phyloP scores from a whole-genome alignment of 2,329 filamentous ascomycete genomes.

The Tolypocladium inflatum region DNA sequence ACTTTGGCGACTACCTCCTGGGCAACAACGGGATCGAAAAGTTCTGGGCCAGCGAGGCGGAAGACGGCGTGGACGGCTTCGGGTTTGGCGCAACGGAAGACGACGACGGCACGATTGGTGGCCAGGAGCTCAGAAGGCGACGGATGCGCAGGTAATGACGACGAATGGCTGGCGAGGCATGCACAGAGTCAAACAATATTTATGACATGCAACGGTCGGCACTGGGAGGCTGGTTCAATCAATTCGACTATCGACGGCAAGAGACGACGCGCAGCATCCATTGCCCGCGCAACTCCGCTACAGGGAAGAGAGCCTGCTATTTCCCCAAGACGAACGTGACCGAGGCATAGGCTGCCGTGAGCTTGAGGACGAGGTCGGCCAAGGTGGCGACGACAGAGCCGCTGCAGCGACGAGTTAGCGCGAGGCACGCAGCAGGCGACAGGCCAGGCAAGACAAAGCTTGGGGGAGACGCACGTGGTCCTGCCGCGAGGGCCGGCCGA shows the following conservation, averaged over 20 bases:
- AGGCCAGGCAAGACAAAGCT: not conserved
- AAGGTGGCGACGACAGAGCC: conserved; percentile 26
- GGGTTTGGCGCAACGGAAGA: conserved; percentile 6
- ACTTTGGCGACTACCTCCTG: conserved; percentile 72
- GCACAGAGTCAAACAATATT: not conserved
- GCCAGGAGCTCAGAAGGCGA: conserved; percentile 20
- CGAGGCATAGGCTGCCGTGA: conserved; percentile 33
- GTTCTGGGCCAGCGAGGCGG: conserved; percentile 13
- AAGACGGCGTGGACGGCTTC: conserved; percentile 8
- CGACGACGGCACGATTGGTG: not conserved
- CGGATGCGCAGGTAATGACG: conserved; percentile 14
- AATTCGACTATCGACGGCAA: not conserved
- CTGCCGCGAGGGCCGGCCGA: conserved; percentile 35
- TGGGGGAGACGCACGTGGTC: conserved; percentile 18
- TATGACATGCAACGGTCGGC: not conserved
- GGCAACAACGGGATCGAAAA: conserved; percentile 59
- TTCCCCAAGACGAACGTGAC: conserved; percentile 25
- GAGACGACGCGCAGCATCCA: not conserved
- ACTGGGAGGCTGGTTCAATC: not conserved
- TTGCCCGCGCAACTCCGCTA: not conserved
- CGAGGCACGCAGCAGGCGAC: not conserved
- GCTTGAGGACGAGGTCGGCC: conserved; percentile 27
- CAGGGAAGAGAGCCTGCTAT: conserved; percentile 1
- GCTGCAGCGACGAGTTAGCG: conserved; percentile 9
- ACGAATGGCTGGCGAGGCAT: not conserved